These are phyloP conservation scores for Fallopia convolvulus DNA, from an alignment of 148 eudicot genomes.

Conservation along the genomic window DNA sequence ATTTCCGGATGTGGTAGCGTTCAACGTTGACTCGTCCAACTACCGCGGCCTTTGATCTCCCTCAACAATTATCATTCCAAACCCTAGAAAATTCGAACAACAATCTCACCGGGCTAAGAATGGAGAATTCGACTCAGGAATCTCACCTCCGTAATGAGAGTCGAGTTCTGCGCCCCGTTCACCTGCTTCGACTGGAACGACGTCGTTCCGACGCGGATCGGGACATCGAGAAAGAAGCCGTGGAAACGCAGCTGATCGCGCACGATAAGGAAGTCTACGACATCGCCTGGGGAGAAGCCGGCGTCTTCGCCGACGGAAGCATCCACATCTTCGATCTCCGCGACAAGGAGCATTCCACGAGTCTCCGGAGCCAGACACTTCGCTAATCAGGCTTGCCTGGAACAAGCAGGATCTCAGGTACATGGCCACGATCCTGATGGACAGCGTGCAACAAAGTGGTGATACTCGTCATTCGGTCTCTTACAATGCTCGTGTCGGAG, in stretches of 20 bases:
- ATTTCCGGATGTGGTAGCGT: not conserved
- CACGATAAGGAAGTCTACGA: conserved; percentile 97
- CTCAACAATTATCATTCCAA: not conserved
- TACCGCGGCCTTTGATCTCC: not conserved
- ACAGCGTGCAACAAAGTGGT: conserved; percentile 81
- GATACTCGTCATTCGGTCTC: conserved; percentile 76
- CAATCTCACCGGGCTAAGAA: not conserved
- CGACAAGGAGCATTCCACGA: conserved; percentile 98
- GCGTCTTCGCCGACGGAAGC: conserved; percentile 89
- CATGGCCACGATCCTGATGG: conserved; percentile 91
- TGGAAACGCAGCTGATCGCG: conserved; percentile 87
- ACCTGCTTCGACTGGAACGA: conserved; percentile 96
- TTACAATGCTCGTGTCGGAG: conserved; percentile 86
- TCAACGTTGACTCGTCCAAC: not conserved
- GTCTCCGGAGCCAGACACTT: conserved; percentile 87
- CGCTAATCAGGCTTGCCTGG: conserved; percentile 80
- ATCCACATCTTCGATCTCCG: conserved; percentile 81
- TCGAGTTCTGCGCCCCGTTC: conserved; percentile 73
- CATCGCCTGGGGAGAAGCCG: conserved; percentile 97
- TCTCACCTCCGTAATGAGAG: conserved; percentile 28
- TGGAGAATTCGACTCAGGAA: conserved; percentile 47
- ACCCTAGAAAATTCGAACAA: not conserved
- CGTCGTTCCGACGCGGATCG: conserved; percentile 60
- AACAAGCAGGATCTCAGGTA: conserved; percentile 89
- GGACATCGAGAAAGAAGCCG: conserved; percentile 70